phyloP scores from a whole-genome alignment of 2,329 filamentous ascomycete genomes.

The Periconia sp. region DNA sequence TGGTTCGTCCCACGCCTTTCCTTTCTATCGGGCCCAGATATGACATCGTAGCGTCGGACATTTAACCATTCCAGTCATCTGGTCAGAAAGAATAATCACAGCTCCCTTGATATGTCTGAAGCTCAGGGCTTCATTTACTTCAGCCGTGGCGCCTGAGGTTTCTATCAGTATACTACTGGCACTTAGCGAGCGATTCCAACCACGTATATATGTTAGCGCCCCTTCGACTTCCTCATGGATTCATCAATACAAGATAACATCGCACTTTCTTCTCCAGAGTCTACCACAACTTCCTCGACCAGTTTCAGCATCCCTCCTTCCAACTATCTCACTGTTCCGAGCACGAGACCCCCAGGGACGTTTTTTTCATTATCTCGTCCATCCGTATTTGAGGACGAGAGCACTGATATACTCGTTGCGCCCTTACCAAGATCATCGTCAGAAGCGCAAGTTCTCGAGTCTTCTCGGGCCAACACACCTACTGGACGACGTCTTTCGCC shows the following conservation, averaged over 20 bases:
- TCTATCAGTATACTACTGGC: neutral
- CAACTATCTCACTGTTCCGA: constrained; percentile 25
- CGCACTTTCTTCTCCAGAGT: constrained; percentile 12
- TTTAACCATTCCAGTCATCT: constrained; percentile 15
- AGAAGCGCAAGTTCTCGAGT: constrained; percentile 13
- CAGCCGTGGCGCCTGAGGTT: neutral
- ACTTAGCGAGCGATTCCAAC: constrained; percentile 1
- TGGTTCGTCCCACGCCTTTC: no score
- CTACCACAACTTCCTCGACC: constrained; percentile 13
- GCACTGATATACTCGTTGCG: constrained; percentile 1
- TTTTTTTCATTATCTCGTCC: constrained; percentile 8
- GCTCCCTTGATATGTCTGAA: constrained; percentile 6
- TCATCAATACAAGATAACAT: constrained; percentile 15
- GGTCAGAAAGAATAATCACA: constrained; percentile 5
- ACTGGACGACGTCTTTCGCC: constrained; percentile 1
- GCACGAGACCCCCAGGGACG: constrained; percentile 5
- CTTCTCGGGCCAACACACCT: neutral
- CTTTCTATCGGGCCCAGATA: constrained; percentile 9
- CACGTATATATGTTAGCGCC: constrained; percentile 22
- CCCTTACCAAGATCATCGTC: constrained; percentile 2
- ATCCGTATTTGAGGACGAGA: constrained; percentile 7
- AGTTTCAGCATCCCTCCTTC: constrained; percentile 13
- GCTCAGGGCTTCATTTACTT: constrained; percentile 8
- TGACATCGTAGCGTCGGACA: constrained; percentile 26
- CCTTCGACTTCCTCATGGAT: constrained; percentile 10